Base-by-base conservation (phyloP, 2,329 filamentous ascomycete species). In the Macroventuria anomochaeta region DNA sequence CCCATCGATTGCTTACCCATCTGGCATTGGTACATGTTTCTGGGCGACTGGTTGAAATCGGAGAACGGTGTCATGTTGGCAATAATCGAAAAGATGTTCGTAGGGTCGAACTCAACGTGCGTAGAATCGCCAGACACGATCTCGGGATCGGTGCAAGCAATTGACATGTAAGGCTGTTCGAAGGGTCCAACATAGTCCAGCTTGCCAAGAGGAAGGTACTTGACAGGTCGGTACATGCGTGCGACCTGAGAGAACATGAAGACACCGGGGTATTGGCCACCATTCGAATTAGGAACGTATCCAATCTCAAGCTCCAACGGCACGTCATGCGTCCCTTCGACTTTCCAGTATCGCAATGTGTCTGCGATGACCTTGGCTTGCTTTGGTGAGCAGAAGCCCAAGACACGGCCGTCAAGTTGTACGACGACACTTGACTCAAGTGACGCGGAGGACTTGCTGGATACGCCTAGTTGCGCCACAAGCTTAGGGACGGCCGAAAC, bases 51-150 rank as follows among this genome's bases (percentile, higher is more conserved):
- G 77, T 99, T 99, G 79, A 96, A 96, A 74, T 99, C 91, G 39
- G 93, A 97, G 78, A 99, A 99, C 3, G 95, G 95, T 0, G 95
- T 99, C 88, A 97, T 96, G 77, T 97, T 97, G 68, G 95, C 95
- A 44, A 99, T 83, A 61, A 99, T 97, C 7, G 93, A 97, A 21
- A 99, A 85, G 62, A 99, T 97, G 76, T 97, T 95, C 26, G 95
- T 99, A 1, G 95, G 93, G 53, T 93, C 88, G 67, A 90, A 90
- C 75, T 99, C 95, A 37, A 97, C 92, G 71, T 99, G 95, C 0
- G 92, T 96, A 4, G 91, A 92, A 68, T 93, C 84, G 41, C 91
- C 91, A n/a, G 91, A 90, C 23, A 89, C 83, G 56, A 97, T 86
- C 73, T 99, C 95, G 28, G 88, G 83, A 42, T 93, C 88, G n/a